These are phyloP conservation scores for Theobroma grandiflorum DNA, from an alignment of 441 rosid genomes.

Conservation along the genomic window DNA sequence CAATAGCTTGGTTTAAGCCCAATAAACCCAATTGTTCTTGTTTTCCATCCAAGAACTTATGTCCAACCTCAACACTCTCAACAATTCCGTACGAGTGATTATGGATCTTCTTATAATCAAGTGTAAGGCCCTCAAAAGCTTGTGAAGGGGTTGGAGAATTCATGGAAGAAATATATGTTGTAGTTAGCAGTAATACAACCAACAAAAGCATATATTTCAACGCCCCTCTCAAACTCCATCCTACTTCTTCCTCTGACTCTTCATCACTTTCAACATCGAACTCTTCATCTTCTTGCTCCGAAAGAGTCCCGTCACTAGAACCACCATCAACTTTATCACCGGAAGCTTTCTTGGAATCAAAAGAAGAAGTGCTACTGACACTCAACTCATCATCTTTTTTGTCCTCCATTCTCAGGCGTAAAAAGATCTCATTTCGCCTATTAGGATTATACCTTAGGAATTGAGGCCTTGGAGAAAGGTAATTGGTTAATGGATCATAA, in stretches of 20 bases:
- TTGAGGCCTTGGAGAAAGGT: conserved; percentile 53
- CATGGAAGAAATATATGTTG: conserved; percentile 46
- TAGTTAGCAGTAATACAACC: conserved; percentile 37
- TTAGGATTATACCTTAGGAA: conserved; percentile 53
- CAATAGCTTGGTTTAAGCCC: conserved; percentile 20
- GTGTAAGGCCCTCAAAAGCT: conserved; percentile 29
- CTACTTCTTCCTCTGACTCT: conserved; percentile 41
- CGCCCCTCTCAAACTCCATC: conserved; percentile 38
- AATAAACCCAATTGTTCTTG: not conserved
- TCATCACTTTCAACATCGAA: conserved; percentile 31
- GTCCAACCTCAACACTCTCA: conserved; percentile 29
- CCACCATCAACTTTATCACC: conserved; percentile 29
- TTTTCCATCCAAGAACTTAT: conserved; percentile 21
- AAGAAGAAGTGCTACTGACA: not conserved
- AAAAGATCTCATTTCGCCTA: conserved; percentile 42
- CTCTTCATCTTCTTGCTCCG: conserved; percentile 19
- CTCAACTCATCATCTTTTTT: conserved; percentile 22
- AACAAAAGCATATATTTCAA: conserved; percentile 34
- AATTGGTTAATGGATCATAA: conserved; percentile 41
- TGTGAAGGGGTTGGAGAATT: conserved; percentile 42
- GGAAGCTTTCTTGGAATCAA: conserved; percentile 13
- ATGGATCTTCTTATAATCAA: conserved; percentile 37
- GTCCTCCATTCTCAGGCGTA: conserved; percentile 29
- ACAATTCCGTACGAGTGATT: conserved; percentile 26
- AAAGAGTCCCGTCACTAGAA: not conserved